Base-by-base conservation (phyloP, 257 asterid genomes). In the Leptodermis oblonga region DNA sequence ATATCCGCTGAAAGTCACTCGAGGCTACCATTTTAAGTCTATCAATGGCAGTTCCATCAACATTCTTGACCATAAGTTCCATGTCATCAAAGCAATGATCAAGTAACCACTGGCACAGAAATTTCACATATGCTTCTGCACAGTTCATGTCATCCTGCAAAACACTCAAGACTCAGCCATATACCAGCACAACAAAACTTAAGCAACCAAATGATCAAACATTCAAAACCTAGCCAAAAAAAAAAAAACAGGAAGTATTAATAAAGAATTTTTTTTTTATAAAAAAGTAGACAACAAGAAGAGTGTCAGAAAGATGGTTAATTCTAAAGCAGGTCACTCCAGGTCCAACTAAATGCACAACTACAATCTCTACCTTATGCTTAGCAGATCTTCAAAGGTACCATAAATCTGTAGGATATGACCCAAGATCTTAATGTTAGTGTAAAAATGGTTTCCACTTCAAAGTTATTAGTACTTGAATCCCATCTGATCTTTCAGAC, bases 121-220 rank as follows among this genome's bases (percentile, higher is more conserved):
- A 94, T 69, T 75, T 82, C 70, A 94, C 99, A 63, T 94, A 94
- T 23, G 95, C 97, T 83, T 94, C 99, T 34, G 99, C 99, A 70
- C 99, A 94, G 82, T 94, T 89, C 99, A 94, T 94, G 68, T 85
- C 99, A 77, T 94, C 96, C 97, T 94, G 76, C 78, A 87, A 49
- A 79, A 55, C 33, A 43, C 23, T 49, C 12, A 10, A 37, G 17
- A 7, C 15, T 46, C 73, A 73, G 72, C n/a, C 63, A 42, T 36
- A 43, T 34, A 39, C 34, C 14, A 34, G 43, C n/a, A 12, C n/a
- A 10, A 1, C 2, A n/a, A 10, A 31, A 7, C 9, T 33, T 9
- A 7, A 43, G 62, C 61, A 39, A 59, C 36, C 63, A 48, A 36
- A 25, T 2, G 1, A 20, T 15, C 25, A 42, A 14, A 48, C 36